Base-by-base conservation (phyloP, 2,329 filamentous ascomycete species). In the Xylariaceae sp. region DNA sequence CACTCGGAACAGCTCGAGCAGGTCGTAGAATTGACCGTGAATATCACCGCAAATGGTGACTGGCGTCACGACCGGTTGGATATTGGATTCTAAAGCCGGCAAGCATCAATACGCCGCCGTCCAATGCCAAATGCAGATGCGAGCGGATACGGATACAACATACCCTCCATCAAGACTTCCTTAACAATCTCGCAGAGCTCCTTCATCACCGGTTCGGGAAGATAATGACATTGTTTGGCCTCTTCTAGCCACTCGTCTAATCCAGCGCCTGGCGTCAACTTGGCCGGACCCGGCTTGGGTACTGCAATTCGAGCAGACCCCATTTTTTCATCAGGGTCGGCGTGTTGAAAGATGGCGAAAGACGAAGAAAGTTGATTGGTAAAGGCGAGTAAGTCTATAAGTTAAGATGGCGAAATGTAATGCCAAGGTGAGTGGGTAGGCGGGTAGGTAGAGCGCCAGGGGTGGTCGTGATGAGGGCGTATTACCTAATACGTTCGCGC, bases 31-130 rank as follows among this genome's bases (percentile, higher is more conserved):
- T 77, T 99, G 94, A 68, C 94, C 94, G 76, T 99, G 94, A 64
- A 99, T 97, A 73, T 99, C 94, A 72, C 94, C 94, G 72, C 94
- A 97, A 64, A 99, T 89, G 4, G 94, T 99, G 64, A 99, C 94
- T 5, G 94, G 94, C 0, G 94, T 96, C 56, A 89, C 86, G 17
- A 99, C 93, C n/a, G 94, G 94, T 74, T 97, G 94, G 61, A 99
- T 97, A 74, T 99, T 99, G 65, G 92, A 97, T 78, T 99, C 94
- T 95, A 67, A 8, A 54, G 18, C 42, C 17, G 52, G 53, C 37
- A 50, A 44, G 44, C 42, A 51, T 58, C 53, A 58, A 52, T 30
- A 51, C 47, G 34, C 23, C 23, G 23, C 23, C 23, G 23, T 30
- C 23, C 23, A 30, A 37, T 23, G 42, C 13, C 34, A 30, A 6